These are phyloP conservation scores for Dryas octopetala DNA, from an alignment of 306 rosid genomes.

Conservation along the genomic window DNA sequence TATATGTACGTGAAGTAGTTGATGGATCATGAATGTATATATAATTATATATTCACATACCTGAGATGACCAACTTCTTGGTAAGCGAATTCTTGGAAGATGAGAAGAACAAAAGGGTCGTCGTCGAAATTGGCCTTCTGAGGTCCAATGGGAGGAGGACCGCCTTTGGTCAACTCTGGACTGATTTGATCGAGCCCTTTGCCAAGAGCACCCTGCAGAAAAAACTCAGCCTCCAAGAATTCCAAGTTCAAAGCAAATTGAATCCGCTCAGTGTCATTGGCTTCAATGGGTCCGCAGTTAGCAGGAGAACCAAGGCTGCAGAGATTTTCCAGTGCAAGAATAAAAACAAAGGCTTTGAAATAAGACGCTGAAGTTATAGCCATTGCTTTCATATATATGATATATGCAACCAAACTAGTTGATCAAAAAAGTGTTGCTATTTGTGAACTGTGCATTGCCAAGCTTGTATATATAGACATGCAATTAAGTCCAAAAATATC, in stretches of 20 bases:
- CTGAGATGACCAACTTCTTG: conserved; percentile 35
- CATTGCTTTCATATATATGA: too few species aligned
- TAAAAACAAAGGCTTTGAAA: too few species aligned
- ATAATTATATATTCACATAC: neutral
- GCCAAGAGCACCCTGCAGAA: conserved; percentile 18
- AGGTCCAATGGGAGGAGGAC: conserved; percentile 28
- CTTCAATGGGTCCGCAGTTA: conserved; percentile 17
- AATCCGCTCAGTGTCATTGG: conserved; percentile 22
- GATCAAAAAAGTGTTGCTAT: too few species aligned
- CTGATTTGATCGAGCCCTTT: conserved; percentile 16
- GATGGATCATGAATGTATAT: neutral
- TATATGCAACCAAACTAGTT: too few species aligned
- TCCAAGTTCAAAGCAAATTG: conserved; percentile 36
- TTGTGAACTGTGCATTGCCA: too few species aligned
- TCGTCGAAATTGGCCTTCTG: conserved; percentile 27
- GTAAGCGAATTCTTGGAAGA: conserved; percentile 26
- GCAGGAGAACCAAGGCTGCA: neutral
- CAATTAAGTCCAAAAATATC: too few species aligned
- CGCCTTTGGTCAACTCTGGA: conserved; percentile 6
- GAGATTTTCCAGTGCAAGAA: neutral
- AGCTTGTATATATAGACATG: too few species aligned
- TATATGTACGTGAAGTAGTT: neutral
- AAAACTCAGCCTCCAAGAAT: conserved; percentile 13
- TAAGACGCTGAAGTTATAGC: too few species aligned
- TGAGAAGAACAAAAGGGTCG: conserved; percentile 2